Evolutionary conservation across 495 filamentous ascomycete genomes (phyloP).

Genomic region (Hypoxylon subgilvum): DNA sequence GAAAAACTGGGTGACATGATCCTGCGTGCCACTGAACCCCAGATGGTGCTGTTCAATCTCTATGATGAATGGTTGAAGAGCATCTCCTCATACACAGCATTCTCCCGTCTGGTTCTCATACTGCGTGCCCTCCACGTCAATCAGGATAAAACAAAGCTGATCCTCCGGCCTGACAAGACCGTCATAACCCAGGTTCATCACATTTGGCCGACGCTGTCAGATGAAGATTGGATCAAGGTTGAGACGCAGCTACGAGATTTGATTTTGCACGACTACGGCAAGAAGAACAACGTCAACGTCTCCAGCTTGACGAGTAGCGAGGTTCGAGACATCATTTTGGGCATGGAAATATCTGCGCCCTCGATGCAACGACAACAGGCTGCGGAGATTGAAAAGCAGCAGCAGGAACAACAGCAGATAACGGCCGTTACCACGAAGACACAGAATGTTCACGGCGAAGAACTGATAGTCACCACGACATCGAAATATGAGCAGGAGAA

Average conservation of each 20-base stretch:
- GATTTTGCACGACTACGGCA: slow-evolving; percentile 97
- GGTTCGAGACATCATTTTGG: slow-evolving; percentile 97
- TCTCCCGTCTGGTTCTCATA: slow-evolving; percentile 94
- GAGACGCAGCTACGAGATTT: slow-evolving; percentile 95
- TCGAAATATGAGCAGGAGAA: slow-evolving; percentile 96
- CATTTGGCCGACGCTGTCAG: slow-evolving; percentile 93
- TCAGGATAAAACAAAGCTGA: slow-evolving; percentile 96
- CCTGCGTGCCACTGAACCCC: slow-evolving; percentile 92
- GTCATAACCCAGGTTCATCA: slow-evolving; percentile 99
- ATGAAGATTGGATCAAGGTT: slow-evolving; percentile 99
- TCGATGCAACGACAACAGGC: slow-evolving; percentile 99
- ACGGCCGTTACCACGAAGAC: slow-evolving; percentile 98
- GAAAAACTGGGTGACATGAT: slow-evolving; percentile 99
- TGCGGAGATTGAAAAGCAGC: slow-evolving; percentile 98
- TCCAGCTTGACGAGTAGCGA: slow-evolving; percentile 95
- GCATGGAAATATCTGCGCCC: slow-evolving; percentile 99
- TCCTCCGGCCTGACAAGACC: slow-evolving; percentile 96
- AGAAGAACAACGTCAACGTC: slow-evolving; percentile 99
- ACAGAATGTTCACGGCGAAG: slow-evolving; percentile 95
- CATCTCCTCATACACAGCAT: slow-evolving; percentile 97
- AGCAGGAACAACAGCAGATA: slow-evolving; percentile 93
- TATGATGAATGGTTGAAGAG: slow-evolving; percentile 99
- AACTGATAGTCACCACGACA: slow-evolving; percentile 97
- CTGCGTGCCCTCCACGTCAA: slow-evolving; percentile 97
- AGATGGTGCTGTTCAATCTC: slow-evolving; percentile 99